Evolutionary conservation across 768 basidiomycete genomes (phyloP).

Genomic region (Suillus subaureus): DNA sequence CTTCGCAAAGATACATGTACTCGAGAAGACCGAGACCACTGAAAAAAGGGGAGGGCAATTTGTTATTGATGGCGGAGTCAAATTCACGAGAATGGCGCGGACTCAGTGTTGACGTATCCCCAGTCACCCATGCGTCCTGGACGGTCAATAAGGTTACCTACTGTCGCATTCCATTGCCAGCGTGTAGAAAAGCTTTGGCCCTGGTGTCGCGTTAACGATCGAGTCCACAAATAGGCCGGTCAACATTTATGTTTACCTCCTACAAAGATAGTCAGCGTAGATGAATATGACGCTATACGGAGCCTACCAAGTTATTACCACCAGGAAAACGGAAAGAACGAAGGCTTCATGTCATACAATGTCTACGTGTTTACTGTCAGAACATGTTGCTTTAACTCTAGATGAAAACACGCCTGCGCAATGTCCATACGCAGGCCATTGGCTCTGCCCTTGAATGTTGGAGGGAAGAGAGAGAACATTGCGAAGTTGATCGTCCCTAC

Average conservation of each 20-base stretch:
- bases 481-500: slow-evolving; percentile 57
- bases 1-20: slow-evolving; percentile 58
- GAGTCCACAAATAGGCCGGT: slow-evolving; percentile 9
- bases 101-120: slow-evolving; percentile 66
- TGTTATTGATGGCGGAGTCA: neutral
- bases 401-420: slow-evolving; percentile 45
- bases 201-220: slow-evolving; percentile 30
- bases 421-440: slow-evolving; percentile 68
- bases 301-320: slow-evolving; percentile 61
- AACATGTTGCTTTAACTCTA: neutral
- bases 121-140: slow-evolving; percentile 67
- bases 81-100: slow-evolving; percentile 13
- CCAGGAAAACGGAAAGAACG: slow-evolving; percentile 71
- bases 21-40: slow-evolving; percentile 62
- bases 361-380: slow-evolving; percentile 36
- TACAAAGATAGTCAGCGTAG: slow-evolving; percentile 32
- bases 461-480: slow-evolving; percentile 67
- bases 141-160: slow-evolving; percentile 56
- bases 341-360: slow-evolving; percentile 54
- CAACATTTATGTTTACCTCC: slow-evolving; percentile 37
- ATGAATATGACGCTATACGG: neutral
- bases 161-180: slow-evolving; percentile 70
- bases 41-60: neutral
- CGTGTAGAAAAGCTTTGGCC: slow-evolving; percentile 54
- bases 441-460: slow-evolving; percentile 59